Percentiles rank a stretch among this genome's conserved stretches.
phyloP scores from a whole-genome alignment of 2,329 filamentous ascomycete genomes.

The Fusarium setosum region DNA sequence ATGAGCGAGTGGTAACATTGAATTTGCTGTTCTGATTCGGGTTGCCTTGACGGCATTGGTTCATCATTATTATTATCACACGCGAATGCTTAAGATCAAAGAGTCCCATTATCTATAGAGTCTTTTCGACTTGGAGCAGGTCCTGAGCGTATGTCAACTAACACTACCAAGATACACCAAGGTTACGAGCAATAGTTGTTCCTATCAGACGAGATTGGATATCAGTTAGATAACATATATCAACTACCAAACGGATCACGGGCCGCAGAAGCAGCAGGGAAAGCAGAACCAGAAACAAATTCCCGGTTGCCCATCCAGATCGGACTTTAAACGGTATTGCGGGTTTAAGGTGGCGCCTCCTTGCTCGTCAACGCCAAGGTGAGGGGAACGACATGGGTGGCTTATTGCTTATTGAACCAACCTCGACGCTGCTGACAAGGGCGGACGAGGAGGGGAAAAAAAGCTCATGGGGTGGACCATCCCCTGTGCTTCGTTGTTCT shows the following conservation, averaged over 20 bases:
- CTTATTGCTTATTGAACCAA: neutral
- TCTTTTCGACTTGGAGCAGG: too few species aligned
- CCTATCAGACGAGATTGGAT: too few species aligned
- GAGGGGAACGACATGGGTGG: slow-evolving; percentile 10
- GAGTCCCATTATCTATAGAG: too few species aligned
- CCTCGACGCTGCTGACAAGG: slow-evolving; percentile 1
- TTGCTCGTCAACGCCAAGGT: slow-evolving; percentile 16
- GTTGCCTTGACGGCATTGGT: too few species aligned
- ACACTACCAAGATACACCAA: too few species aligned
- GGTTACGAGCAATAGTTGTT: too few species aligned
- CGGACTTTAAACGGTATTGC: neutral
- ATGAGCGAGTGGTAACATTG: too few species aligned
- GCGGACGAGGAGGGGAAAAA: neutral
- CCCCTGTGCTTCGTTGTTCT: neutral
- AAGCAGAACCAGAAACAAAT: neutral
- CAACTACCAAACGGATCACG: slow-evolving; percentile 3
- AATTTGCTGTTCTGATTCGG: too few species aligned
- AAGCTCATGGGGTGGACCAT: slow-evolving; percentile 2
- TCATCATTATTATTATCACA: too few species aligned
- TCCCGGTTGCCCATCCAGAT: neutral
- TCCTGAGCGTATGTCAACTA: too few species aligned
- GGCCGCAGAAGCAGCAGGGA: slow-evolving; percentile 2
- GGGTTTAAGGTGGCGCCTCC: neutral
- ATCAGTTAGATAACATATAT: neutral
- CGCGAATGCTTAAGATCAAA: too few species aligned